These are phyloP conservation scores for Colletotrichum navitas DNA, from an alignment of 2,329 filamentous ascomycete genomes.

Conservation along the genomic window DNA sequence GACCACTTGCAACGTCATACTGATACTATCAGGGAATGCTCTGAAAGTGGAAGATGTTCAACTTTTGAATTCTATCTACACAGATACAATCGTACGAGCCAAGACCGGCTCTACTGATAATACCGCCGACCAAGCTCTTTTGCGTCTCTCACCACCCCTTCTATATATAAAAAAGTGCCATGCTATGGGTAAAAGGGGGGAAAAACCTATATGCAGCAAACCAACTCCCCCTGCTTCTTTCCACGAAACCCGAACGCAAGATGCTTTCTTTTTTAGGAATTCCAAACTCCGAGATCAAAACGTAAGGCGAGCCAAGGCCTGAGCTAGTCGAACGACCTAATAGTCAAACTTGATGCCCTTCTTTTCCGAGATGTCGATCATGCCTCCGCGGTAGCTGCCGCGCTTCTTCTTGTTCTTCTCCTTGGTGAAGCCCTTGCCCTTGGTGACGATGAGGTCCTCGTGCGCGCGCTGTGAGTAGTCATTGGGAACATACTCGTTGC, in stretches of 20 bases:
- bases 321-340: constrained; percentile 52
- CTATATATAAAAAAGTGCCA: constrained; percentile 9
- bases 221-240: constrained; percentile 6
- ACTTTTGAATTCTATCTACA: constrained; percentile 26
- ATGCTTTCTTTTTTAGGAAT: not conserved
- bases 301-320: constrained; percentile 1
- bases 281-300: constrained; percentile 35
- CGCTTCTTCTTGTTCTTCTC: constrained; percentile 99
- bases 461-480: constrained; percentile 91
- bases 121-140: not conserved
- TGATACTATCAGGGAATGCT: not conserved
- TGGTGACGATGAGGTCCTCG: constrained; percentile 88
- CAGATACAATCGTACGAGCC: not conserved
- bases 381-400: constrained; percentile 89
- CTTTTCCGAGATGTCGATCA: constrained; percentile 84
- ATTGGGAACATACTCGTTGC: constrained; percentile 86
- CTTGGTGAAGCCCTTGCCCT: constrained; percentile 98
- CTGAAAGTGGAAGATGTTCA: constrained; percentile 3
- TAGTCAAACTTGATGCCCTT: constrained; percentile 97
- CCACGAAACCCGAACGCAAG: not conserved
- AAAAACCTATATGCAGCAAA: constrained; percentile 19
- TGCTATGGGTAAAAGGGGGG: constrained; percentile 4
- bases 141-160: not conserved
- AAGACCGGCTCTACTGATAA: constrained; percentile 16
- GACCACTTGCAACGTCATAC: not conserved